A percentile compares a stretch with the other conserved stretches of the same genome.
Evolutionary conservation across 176 grass and related monocot species (phyloP).

Genomic region (Musa beccarii): DNA sequence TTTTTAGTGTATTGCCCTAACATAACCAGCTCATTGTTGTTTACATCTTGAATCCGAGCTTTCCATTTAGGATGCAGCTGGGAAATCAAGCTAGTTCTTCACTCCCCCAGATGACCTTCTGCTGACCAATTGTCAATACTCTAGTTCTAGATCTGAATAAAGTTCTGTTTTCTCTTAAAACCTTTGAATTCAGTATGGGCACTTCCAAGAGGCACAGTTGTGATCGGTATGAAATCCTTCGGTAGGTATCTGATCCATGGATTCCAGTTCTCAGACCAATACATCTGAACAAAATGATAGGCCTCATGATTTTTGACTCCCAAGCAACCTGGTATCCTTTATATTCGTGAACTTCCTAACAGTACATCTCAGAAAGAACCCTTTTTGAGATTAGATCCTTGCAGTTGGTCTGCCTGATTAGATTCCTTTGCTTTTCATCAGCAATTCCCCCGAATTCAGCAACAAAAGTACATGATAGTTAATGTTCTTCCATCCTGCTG

Average conservation of each 20-base stretch:
- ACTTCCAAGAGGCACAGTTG: neutral
- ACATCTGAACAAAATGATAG: too few species aligned
- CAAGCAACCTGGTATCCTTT: neutral
- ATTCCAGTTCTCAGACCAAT: neutral
- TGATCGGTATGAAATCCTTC: neutral
- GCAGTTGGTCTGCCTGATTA: too few species aligned
- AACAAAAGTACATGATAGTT: too few species aligned
- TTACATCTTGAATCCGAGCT: neutral
- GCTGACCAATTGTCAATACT: neutral
- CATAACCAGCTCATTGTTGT: neutral
- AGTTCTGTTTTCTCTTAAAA: neutral
- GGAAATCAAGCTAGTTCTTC: neutral
- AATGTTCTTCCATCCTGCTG: too few species aligned
- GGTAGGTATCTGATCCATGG: neutral
- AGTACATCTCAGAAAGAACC: too few species aligned
- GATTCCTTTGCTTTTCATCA: too few species aligned
- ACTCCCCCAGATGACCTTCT: neutral
- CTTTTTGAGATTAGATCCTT: too few species aligned
- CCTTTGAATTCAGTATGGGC: neutral
- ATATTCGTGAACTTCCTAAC: neutral
- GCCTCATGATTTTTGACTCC: too few species aligned
- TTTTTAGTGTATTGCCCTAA: too few species aligned
- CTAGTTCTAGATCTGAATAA: neutral
- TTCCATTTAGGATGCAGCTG: neutral
- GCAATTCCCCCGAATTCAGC: too few species aligned